phyloP scores from a whole-genome alignment of 2,329 filamentous ascomycete genomes.

The Dothistroma pini region DNA sequence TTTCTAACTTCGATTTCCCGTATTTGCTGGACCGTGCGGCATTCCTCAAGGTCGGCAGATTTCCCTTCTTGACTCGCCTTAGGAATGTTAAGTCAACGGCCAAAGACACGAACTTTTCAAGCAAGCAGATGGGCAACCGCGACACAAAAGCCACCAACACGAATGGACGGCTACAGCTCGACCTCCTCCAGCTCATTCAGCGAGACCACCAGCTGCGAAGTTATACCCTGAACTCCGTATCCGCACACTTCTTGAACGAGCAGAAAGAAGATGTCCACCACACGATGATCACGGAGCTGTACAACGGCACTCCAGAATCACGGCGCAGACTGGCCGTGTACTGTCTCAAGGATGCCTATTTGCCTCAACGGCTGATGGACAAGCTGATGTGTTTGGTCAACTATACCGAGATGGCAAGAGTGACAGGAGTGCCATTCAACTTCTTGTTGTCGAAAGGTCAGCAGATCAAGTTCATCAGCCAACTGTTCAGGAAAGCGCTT shows the following conservation, averaged over 20 bases:
- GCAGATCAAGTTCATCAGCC: constrained; percentile 96
- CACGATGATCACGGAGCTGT: constrained; percentile 98
- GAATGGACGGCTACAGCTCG: constrained; percentile 86
- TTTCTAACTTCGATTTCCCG: constrained; percentile 96
- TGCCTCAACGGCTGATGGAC: constrained; percentile 91
- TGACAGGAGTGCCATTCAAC: constrained; percentile 97
- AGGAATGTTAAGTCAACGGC: constrained; percentile 66
- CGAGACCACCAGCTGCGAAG: constrained; percentile 92
- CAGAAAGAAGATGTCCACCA: constrained; percentile 99
- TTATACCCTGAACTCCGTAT: constrained; percentile 96
- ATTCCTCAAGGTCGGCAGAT: constrained; percentile 73
- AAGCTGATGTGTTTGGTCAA: constrained; percentile 98
- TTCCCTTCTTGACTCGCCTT: constrained; percentile 84
- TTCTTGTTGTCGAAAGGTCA: constrained; percentile 87
- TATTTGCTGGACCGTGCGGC: constrained; percentile 87
- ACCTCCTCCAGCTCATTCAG: constrained; percentile 91
- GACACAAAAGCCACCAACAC: constrained; percentile 94
- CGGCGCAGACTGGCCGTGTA: constrained; percentile 87
- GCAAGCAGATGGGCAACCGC: constrained; percentile 96
- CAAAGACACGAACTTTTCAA: constrained; percentile 83
- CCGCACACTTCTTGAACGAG: constrained; percentile 88
- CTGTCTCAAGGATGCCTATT: constrained; percentile 94
- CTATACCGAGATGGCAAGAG: constrained; percentile 99
- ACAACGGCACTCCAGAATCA: constrained; percentile 93
- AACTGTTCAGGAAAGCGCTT: constrained; percentile 89